These are phyloP conservation scores for Darksidea phi DNA, from an alignment of 495 filamentous ascomycete genomes.

Conservation along the genomic window DNA sequence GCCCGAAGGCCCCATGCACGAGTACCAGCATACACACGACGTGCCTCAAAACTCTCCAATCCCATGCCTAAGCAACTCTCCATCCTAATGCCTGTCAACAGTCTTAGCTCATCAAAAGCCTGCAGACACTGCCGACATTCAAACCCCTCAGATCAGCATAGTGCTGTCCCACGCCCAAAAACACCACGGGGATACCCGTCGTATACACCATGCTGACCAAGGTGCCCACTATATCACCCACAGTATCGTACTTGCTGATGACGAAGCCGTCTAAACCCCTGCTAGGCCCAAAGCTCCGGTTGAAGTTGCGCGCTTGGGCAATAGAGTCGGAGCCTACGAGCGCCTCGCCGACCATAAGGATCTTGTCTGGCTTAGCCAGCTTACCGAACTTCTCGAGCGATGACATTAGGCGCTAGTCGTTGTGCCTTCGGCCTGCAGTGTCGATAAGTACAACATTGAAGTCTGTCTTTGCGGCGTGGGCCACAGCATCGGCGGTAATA, in stretches of 20 bases:
- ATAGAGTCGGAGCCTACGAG: constrained; percentile 93
- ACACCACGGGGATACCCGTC: constrained; percentile 90
- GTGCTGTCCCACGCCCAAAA: constrained; percentile 93
- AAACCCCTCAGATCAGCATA: constrained; percentile 93
- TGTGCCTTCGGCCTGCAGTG: constrained; percentile 93
- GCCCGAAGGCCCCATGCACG: no score
- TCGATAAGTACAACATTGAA: constrained; percentile 97
- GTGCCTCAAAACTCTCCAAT: no score
- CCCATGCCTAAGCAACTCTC: no score
- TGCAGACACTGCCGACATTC: constrained; percentile 88
- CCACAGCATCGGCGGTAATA: constrained; percentile 89
- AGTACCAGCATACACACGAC: no score
- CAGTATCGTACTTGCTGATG: constrained; percentile 97
- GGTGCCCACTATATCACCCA: constrained; percentile 97
- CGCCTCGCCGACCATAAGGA: constrained; percentile 98
- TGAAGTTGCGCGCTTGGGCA: constrained; percentile 93
- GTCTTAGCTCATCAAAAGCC: constrained; percentile 67
- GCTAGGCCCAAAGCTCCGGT: constrained; percentile 79
- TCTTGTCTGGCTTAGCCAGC: constrained; percentile 93
- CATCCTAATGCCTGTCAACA: no score
- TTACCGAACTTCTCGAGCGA: constrained; percentile 95
- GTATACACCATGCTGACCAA: constrained; percentile 97
- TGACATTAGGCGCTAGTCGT: constrained; percentile 94
- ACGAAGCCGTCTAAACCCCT: constrained; percentile 90
- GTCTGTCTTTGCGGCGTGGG: constrained; percentile 66